Percentiles rank a stretch among this genome's conserved stretches.
phyloP scores from a whole-genome alignment of 371 early-diverging fungal species.

The Umbelopsis sp. region DNA sequence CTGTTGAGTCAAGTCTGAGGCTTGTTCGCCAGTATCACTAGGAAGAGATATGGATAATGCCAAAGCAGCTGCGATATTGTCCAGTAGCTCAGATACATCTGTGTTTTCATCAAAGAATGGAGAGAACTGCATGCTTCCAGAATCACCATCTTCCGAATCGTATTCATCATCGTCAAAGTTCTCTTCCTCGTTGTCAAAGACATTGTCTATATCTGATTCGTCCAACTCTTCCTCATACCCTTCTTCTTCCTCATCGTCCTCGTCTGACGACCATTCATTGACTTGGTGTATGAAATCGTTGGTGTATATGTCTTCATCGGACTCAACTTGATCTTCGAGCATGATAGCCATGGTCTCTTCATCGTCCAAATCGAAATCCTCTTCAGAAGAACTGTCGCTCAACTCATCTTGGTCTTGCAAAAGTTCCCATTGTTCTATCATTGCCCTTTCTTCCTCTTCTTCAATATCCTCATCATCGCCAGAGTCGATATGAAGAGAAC shows the following conservation, averaged over 20 bases:
- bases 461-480: slow-evolving; percentile 52
- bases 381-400: slow-evolving; percentile 13
- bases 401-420: slow-evolving; percentile 24
- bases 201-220: not conserved
- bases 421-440: slow-evolving; percentile 36
- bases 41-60: slow-evolving; percentile 13
- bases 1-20: slow-evolving; percentile 4
- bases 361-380: slow-evolving; percentile 23
- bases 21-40: not conserved
- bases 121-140: slow-evolving; percentile 22
- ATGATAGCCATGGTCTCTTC: slow-evolving; percentile 19
- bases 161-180: slow-evolving; percentile 34
- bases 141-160: slow-evolving; percentile 5
- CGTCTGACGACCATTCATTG: slow-evolving; percentile 43
- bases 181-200: slow-evolving; percentile 26
- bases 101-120: slow-evolving; percentile 27
- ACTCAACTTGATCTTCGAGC: slow-evolving; percentile 44
- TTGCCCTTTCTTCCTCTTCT: slow-evolving; percentile 41
- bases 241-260: slow-evolving; percentile 44
- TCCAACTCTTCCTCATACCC: slow-evolving; percentile 38
- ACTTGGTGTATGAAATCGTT: slow-evolving; percentile 15
- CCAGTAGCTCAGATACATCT: not conserved
- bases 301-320: slow-evolving; percentile 30
- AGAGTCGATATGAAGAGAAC: slow-evolving; percentile 39
- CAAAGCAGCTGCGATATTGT: slow-evolving; percentile 8